Evolutionary conservation across 768 basidiomycete species (phyloP), one percentile per base, ranked within the genome.

Genomic region (Russula griseocarnosa): DNA sequence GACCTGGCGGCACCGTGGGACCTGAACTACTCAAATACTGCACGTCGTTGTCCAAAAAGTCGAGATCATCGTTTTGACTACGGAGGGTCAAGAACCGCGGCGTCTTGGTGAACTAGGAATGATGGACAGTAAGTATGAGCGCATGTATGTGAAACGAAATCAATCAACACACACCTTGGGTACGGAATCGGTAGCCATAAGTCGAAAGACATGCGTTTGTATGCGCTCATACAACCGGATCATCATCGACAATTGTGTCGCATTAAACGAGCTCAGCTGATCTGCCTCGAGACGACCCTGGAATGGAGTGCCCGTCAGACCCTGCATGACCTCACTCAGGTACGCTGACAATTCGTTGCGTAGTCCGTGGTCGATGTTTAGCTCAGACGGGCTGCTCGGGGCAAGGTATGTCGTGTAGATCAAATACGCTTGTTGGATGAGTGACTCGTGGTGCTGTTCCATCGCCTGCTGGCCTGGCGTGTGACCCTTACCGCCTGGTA

Each of bases 141-240:
- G n/a, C n/a, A 20, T 16, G 44, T 6, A 24, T 18, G 20, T 57
- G 28, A 46, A 44, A 64, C 63, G 53, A 63, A 53, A 24, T 22
- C 18, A 65, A 66, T 66, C 46, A 61, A 42, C 8, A 20, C 44
- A 91, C 44, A 91, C 92, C 82, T 96, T 96, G 16, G 97, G 97
- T n/a, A 99, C 89, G 8, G 96, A 98, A 75, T 99, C 97, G 61
- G 95, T 96, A 20, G 97, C 94, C 92, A 99, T 96, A 70, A 99
- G 73, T 53, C 96, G 85, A 81, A 98, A 98, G 67, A 98, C 94
- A 71, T 98, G 95, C 24, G 82, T 88, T 76, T 98, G 97, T 60
- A 99, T 99, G 61, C 95, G 86, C 75, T 95, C 95, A 74, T 98
- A 99, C 69, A 98, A 76, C 69, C 84, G 80, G 69, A 99, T 92